Base-by-base conservation (phyloP, 1,139 yeast genomes). In the Taphrina deformans region DNA sequence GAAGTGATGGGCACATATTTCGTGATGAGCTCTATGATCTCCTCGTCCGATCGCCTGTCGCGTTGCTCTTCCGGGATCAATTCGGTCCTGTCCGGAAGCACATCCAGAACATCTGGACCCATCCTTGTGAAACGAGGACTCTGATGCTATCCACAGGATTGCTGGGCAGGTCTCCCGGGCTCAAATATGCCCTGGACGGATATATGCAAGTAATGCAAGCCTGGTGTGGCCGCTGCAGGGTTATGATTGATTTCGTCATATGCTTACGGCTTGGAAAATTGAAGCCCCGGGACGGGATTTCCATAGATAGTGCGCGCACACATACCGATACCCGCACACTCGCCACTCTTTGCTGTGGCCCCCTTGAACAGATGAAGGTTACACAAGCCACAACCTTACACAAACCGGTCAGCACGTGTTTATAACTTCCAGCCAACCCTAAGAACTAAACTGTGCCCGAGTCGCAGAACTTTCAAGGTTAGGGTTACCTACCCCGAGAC, bases 341-440 rank as follows among this genome's bases (percentile, higher is more conserved):
- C 16, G 21, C 6, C 7, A 29, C 10, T 29, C 10, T 6, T 29
- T 29, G 33, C 33, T 29, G 33, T 10, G 6, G 33, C 33, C 9
- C 9, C 41, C 41, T 12, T 18, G 41, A 38, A 3, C 41, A 38
- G 41, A 38, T 38, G 41, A 44, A 44, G 48, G 48, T 44, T 44
- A 23, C 48, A 44, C 48, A 44, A 44, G 48, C 48, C 48, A 21
- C 48, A 44, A n/a, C 45, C n/a, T n/a, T n/a, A n/a, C n/a, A n/a
- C n/a, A n/a, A n/a, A n/a, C n/a, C n/a, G n/a, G n/a, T n/a, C n/a
- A n/a, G n/a, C n/a, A n/a, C n/a, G n/a, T n/a, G n/a, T n/a, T n/a
- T n/a, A n/a, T n/a, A n/a, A n/a, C n/a, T n/a, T n/a, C n/a, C n/a
- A n/a, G n/a, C n/a, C n/a, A n/a, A n/a, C n/a, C n/a, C n/a, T n/a